Base-by-base conservation (phyloP, 2,329 filamentous ascomycete genomes). In the Sporothrix luriei region DNA sequence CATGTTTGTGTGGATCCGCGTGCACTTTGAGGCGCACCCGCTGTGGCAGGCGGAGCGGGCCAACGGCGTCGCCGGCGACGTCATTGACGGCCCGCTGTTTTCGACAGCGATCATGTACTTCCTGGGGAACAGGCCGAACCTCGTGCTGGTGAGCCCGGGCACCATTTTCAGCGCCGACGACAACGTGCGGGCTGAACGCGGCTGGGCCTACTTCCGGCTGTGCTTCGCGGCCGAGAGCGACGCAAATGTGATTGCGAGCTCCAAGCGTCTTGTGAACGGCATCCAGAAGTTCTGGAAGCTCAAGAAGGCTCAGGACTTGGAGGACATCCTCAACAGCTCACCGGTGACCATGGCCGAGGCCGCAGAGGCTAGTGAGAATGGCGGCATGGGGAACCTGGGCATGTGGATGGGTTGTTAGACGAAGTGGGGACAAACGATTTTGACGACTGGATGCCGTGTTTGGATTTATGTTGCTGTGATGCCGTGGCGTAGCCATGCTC, bases 1-100 rank as follows among this genome's bases (percentile, higher is more conserved):
- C 76, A 97, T 97, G 93, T 97, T 97, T 78, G 80, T 96, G 69
- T 97, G 94, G 94, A 75, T 97, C 3, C 84, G 87, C 69, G 80
- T 95, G 71, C 84, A 88, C 76, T 90, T 93, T 74, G 86, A 90
- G 68, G 82, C 83, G 1, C 93, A 97, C 76, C 92, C 92, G 14
- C 83, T 97, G 16, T 89, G 83, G 77, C 75, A 78, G 67, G 77
- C 78, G 2, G 73, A 75, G 55, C 77, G 79, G 33, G 33, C 24
- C 9, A 52, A 48, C 52, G 48, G 24, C 14, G 48, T 78, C 10
- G 66, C 69, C 29, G 78, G 75, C 62, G 75, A 74, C 21, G 78
- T 86, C 49, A 80, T 91, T 24, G 80, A 84, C 65, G 83, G 85
- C 0, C 77, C 84, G 11, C 81, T 83, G 29, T 83, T 97, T 0